These are phyloP conservation scores for Hygrophila difformis DNA, from an alignment of 257 asterid species.

Conservation along the genomic window DNA sequence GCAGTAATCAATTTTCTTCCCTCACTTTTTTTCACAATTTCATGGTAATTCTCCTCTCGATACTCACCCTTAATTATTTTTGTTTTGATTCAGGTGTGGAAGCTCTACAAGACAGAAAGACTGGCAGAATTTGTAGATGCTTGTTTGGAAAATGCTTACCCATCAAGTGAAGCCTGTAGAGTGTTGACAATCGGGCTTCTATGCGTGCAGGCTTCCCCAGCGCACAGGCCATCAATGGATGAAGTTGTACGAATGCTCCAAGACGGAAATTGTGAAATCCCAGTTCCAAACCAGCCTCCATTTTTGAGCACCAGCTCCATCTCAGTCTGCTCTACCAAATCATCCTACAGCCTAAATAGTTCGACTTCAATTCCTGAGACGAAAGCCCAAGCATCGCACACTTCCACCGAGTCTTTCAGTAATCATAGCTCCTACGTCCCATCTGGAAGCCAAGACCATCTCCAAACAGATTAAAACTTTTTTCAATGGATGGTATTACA, in stretches of 20 bases:
- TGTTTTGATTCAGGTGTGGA: conserved; percentile 89
- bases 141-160: conserved; percentile 35
- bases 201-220: conserved; percentile 74
- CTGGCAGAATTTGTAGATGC: conserved; percentile 59
- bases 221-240: conserved; percentile 77
- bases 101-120: conserved; percentile 36
- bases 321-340: conserved; percentile 30
- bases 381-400: conserved; percentile 28
- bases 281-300: conserved; percentile 77
- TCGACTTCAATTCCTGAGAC: conserved; percentile 24
- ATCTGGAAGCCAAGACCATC: conserved; percentile 20
- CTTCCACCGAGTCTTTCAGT: conserved; percentile 50
- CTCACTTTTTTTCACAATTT: not conserved
- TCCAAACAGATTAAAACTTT: too few species aligned
- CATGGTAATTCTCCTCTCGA: conserved; percentile 1
- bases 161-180: conserved; percentile 35
- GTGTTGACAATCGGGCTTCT: conserved; percentile 58
- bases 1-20: conserved; percentile 28
- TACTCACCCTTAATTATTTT: too few species aligned
- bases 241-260: conserved; percentile 63
- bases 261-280: conserved; percentile 36
- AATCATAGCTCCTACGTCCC: conserved; percentile 49
- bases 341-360: conserved; percentile 45
- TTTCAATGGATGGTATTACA: too few species aligned
- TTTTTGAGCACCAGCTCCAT: conserved; percentile 42